phyloP scores from a whole-genome alignment of 1,284 basidiomycete genomes.

The Cutaneotrichosporon sp. region DNA sequence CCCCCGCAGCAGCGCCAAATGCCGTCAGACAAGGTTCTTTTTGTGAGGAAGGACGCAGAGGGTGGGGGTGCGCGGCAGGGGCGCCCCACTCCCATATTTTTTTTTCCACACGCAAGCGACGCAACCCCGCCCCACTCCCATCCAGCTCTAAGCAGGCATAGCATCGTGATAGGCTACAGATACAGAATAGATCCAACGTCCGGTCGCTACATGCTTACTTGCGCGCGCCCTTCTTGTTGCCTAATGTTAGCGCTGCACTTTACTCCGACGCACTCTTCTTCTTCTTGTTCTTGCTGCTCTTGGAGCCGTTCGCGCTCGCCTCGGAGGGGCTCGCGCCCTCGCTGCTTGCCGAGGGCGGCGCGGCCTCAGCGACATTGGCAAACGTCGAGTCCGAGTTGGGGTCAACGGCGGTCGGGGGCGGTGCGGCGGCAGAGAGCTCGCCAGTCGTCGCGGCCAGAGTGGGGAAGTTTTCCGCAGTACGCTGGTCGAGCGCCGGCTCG shows the following conservation, averaged over 20 bases:
- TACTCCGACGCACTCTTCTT: neutral
- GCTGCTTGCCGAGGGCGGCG: neutral
- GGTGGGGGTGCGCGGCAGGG: no score
- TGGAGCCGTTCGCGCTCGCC: neutral
- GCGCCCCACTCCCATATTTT: no score
- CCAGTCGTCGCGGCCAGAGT: neutral
- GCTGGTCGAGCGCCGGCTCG: neutral
- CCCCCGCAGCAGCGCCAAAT: no score
- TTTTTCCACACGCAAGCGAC: no score
- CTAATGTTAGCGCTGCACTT: neutral
- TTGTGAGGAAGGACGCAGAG: no score
- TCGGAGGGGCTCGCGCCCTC: neutral
- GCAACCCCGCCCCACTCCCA: no score
- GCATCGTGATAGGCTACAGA: neutral
- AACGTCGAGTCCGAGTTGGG: neutral
- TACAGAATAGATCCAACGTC: neutral
- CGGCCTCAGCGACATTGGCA: neutral
- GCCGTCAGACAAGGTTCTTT: no score
- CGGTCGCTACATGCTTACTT: neutral
- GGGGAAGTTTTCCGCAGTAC: neutral
- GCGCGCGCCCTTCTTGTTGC: neutral
- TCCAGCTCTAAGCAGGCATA: no score
- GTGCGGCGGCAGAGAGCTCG: neutral
- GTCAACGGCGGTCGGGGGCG: neutral
- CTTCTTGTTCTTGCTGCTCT: conserved; percentile 2